A percentile compares a stretch with the other conserved stretches of the same genome.
Evolutionary conservation across 306 rosid genomes (phyloP).

Genomic region (Comarum palustre): DNA sequence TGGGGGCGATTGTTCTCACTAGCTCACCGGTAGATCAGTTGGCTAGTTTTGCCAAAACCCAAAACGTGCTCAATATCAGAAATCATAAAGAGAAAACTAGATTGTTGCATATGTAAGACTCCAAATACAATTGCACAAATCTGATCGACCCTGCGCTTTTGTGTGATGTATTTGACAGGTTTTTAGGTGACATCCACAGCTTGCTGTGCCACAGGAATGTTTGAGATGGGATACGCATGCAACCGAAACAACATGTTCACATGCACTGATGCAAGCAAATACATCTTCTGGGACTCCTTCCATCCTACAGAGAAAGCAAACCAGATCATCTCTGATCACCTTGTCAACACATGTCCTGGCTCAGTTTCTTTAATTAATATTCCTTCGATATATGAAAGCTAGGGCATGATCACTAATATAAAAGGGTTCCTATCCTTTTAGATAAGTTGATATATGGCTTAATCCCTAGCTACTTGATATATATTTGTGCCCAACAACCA

Average conservation of each 20-base stretch:
- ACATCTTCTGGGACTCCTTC: conserved; percentile 55
- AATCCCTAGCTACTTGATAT: neutral
- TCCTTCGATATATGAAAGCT: neutral
- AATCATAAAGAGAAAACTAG: neutral
- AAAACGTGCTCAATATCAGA: neutral
- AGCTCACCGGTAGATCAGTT: no score
- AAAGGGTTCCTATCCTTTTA: neutral
- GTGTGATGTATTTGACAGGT: conserved; percentile 20
- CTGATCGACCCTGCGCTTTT: neutral
- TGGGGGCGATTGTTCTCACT: no score
- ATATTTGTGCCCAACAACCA: neutral
- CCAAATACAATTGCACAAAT: neutral
- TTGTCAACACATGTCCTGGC: conserved; percentile 25
- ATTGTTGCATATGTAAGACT: neutral
- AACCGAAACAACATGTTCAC: conserved; percentile 32
- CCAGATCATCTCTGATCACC: conserved; percentile 26
- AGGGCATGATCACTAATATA: neutral
- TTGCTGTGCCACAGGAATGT: conserved; percentile 48
- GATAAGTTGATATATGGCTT: neutral
- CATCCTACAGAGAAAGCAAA: conserved; percentile 49
- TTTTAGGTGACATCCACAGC: conserved; percentile 37
- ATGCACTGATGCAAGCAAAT: conserved; percentile 45
- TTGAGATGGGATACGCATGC: conserved; percentile 56
- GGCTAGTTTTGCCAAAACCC: no score
- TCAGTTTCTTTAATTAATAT: conserved; percentile 21